Percentiles rank a stretch among this genome's conserved stretches.
Conservation (phyloP, 345 rosid genomes). For the Camelina hispida region DNA sequence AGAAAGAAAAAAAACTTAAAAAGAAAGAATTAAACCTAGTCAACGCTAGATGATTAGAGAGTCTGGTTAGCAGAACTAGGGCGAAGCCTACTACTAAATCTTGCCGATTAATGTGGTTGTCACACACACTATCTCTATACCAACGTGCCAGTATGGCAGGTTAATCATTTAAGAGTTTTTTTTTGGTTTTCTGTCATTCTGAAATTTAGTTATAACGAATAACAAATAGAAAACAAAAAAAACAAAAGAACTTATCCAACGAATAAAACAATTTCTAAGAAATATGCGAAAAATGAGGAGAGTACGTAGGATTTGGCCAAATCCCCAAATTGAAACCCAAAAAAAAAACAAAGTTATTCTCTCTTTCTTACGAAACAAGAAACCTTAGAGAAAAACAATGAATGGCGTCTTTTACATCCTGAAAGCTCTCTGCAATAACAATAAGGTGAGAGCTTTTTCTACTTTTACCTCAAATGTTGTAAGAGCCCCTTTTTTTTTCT, state of each 20-base stretch:
- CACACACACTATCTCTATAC: not conserved
- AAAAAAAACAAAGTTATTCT: constrained; percentile 27
- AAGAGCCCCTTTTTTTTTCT: not conserved
- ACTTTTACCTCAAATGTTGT: not conserved
- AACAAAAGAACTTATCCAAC: not conserved
- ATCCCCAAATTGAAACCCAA: not conserved
- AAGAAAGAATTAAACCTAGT: no score
- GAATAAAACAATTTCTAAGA: not conserved
- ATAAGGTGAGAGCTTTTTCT: constrained; percentile 15
- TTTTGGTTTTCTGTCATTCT: not conserved
- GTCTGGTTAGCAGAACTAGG: not conserved
- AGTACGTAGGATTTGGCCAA: not conserved
- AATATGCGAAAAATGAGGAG: constrained; percentile 24
- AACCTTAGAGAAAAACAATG: constrained; percentile 15
- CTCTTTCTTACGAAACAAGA: constrained; percentile 22
- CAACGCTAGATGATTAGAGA: no score
- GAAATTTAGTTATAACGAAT: not conserved
- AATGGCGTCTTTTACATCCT: constrained; percentile 28
- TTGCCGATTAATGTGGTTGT: constrained; percentile 4
- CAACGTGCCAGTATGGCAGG: not conserved
- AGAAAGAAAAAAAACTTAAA: not conserved
- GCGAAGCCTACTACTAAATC: constrained; percentile 1
- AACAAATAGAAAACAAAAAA: not conserved
- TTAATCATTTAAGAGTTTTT: not conserved
- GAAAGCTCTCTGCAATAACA: not conserved